These are phyloP conservation scores for Stachybotrys elegans DNA, from an alignment of 2,329 filamentous ascomycete genomes.

Conservation along the genomic window DNA sequence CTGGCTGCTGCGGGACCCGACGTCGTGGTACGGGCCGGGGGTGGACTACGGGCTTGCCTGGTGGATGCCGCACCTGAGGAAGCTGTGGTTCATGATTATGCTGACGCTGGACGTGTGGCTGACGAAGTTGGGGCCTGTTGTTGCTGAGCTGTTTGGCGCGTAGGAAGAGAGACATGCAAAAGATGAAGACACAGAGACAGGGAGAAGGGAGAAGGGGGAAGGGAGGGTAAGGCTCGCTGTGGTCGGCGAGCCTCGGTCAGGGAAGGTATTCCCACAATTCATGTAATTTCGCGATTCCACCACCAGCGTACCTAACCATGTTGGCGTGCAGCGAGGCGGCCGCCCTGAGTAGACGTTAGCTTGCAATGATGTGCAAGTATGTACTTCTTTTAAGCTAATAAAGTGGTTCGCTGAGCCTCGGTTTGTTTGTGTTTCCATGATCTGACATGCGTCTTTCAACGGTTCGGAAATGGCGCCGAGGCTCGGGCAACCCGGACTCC, in stretches of 20 bases:
- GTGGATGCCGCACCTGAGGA: not conserved
- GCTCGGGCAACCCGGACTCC: too few relatives aligned
- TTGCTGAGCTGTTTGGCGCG: not conserved
- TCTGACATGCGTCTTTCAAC: too few relatives aligned
- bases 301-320: too few relatives aligned
- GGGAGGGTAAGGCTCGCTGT: not conserved
- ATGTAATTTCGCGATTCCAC: too few relatives aligned
- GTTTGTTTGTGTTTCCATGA: too few relatives aligned
- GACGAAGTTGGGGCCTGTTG: not conserved
- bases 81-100: not conserved
- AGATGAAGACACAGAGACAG: not conserved
- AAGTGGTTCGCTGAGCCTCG: too few relatives aligned
- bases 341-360: too few relatives aligned
- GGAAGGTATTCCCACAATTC: too few relatives aligned
- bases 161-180: slow-evolving; percentile 1
- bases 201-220: not conserved
- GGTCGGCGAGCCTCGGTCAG: not conserved
- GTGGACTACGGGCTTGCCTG: slow-evolving; percentile 2
- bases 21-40: slow-evolving; percentile 7
- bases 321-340: too few relatives aligned
- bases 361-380: too few relatives aligned
- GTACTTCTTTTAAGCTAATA: too few relatives aligned
- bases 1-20: slow-evolving; percentile 5
- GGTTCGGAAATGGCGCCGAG: too few relatives aligned
- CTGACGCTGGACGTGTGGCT: not conserved